Base-by-base conservation (phyloP, 129 eudicot genomes). In the Pseudognaphalium luteoalbum region DNA sequence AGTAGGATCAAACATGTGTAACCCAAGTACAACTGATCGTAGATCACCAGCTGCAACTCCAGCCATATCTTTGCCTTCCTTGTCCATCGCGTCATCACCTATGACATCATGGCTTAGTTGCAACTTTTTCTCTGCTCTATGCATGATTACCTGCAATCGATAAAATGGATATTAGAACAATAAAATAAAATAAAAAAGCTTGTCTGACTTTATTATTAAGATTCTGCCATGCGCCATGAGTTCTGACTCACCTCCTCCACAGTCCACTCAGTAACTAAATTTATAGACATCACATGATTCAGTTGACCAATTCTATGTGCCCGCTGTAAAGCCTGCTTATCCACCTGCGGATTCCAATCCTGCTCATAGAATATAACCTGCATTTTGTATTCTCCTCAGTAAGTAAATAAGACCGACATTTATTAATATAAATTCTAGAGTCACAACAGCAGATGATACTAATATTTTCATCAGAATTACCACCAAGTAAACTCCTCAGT, bases 261-360 rank as follows among this genome's bases (percentile, higher is more conserved):
- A 12, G 97, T 78, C 20, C 75, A 85, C n/a, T 81, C 89, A 17
- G 97, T 84, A 54, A 95, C 99, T 80, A 95, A 78, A 81, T 87
- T 95, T 63, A 95, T 81, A 12, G 87, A 91, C 64, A 95, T 78
- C 22, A 95, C 99, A 75, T 95, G 97, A 77, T 89, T 95, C 86
- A 77, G 81, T 75, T 95, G 99, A 61, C 99, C 99, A 78, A 95
- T 95, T 44, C 99, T 80, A 64, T 95, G 99, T 7, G 99, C 97
- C 52, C 99, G 94, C 78, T 95, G 99, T 81, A 95, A 68, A 70
- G 99, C 99, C 80, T 95, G 99, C 80, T 86, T 89, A 74, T 95
- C 99, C 82, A 95, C 97, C 86, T 95, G 99, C 56, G 99, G 99
- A 80, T 95, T 95, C 99, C 99, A 95, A 65, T 95, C 99, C 82